phyloP scores from a whole-genome alignment of 1,139 yeast species.

The Candida glucosophila region DNA sequence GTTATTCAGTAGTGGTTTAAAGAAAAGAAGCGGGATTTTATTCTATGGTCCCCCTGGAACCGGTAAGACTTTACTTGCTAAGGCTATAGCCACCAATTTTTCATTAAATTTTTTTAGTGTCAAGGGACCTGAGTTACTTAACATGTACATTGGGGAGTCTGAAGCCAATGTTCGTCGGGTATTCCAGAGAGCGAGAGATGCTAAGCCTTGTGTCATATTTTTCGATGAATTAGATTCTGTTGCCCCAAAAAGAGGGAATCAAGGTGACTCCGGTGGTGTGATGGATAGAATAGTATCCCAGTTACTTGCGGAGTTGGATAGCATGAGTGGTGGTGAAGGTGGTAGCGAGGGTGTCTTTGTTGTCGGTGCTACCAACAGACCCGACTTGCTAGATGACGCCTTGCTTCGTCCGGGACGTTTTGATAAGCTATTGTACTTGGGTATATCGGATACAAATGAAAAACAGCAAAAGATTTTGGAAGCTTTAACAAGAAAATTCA shows the following conservation, averaged over 20 bases:
- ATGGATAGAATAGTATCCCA: constrained; percentile 98
- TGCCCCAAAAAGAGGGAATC: constrained; percentile 96
- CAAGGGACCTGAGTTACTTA: constrained; percentile 89
- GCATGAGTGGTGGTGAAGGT: constrained; percentile 64
- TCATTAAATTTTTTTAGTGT: constrained; percentile 91
- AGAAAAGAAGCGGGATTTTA: constrained; percentile 86
- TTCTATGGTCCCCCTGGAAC: constrained; percentile 99
- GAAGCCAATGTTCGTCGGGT: constrained; percentile 95
- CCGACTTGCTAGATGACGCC: constrained; percentile 91
- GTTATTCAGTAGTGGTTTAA: constrained; percentile 76
- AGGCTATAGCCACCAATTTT: constrained; percentile 93
- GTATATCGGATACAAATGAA: constrained; percentile 84
- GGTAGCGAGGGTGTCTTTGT: constrained; percentile 90
- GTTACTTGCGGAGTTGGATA: constrained; percentile 86
- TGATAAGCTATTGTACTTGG: constrained; percentile 88
- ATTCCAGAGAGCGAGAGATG: constrained; percentile 90
- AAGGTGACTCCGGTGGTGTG: constrained; percentile 97
- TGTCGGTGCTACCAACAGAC: constrained; percentile 95
- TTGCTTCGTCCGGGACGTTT: constrained; percentile 91
- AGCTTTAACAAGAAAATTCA: constrained; percentile 83
- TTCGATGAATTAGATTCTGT: constrained; percentile 96
- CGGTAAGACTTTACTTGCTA: constrained; percentile 89
- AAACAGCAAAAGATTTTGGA: constrained; percentile 80
- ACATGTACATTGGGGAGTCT: constrained; percentile 97
- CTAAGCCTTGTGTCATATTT: constrained; percentile 93